These are phyloP conservation scores for Sodiomyces alkalinus DNA, from an alignment of 2,329 filamentous ascomycete genomes.

Conservation along the genomic window DNA sequence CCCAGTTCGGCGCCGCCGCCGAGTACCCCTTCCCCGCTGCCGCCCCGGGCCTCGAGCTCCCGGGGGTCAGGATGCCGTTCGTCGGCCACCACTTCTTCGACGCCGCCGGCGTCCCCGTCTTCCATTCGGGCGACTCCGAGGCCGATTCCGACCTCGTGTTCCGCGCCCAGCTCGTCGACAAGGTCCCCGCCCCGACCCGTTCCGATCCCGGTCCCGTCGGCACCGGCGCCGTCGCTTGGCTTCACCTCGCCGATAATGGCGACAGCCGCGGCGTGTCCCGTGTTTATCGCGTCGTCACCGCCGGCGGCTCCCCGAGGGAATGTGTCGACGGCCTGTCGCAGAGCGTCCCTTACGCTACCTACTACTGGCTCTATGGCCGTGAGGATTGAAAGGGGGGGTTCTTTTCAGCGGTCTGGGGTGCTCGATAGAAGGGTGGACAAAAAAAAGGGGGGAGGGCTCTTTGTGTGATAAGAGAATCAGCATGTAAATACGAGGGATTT, in stretches of 20 bases:
- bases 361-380: slow-evolving; percentile 44
- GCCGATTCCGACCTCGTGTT: slow-evolving; percentile 23
- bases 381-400: too few relatives aligned
- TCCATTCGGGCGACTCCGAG: slow-evolving; percentile 31
- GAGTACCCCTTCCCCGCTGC: slow-evolving; percentile 27
- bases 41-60: slow-evolving; percentile 21
- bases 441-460: not conserved
- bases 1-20: slow-evolving; percentile 24
- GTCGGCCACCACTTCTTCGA: slow-evolving; percentile 57
- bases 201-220: slow-evolving; percentile 29
- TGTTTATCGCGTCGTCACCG: slow-evolving; percentile 41
- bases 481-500: not conserved
- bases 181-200: slow-evolving; percentile 32
- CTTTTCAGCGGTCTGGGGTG: too few relatives aligned
- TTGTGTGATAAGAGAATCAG: not conserved
- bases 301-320: slow-evolving; percentile 29
- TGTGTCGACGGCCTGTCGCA: slow-evolving; percentile 27
- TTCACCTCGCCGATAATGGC: slow-evolving; percentile 28
- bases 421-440: not conserved
- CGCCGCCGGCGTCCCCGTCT: slow-evolving; percentile 35
- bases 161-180: slow-evolving; percentile 30
- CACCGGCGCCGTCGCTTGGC: slow-evolving; percentile 41
- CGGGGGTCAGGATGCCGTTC: slow-evolving; percentile 15
- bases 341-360: slow-evolving; percentile 40
- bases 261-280: slow-evolving; percentile 19